Percentiles rank a stretch among this genome's conserved stretches.
These are phyloP conservation scores for Kodamaea derodonti DNA, from an alignment of 1,139 yeast genomes.

Conservation along the genomic window DNA sequence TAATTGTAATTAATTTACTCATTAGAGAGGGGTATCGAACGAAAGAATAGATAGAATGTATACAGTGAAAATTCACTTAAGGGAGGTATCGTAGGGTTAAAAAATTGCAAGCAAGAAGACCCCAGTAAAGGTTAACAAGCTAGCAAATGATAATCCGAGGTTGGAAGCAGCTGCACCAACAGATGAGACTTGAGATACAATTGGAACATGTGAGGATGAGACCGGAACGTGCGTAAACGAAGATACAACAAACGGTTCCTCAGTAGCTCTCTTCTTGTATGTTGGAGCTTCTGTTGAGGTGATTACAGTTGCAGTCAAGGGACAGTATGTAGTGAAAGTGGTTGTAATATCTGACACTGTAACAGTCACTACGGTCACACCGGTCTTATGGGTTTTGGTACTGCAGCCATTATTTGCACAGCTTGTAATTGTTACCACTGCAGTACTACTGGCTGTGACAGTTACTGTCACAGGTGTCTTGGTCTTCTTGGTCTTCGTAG, in stretches of 20 bases:
- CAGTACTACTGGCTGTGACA: background rate
- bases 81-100: background rate
- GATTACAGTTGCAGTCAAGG: background rate
- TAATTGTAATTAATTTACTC: too few species aligned
- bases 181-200: background rate
- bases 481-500: background rate
- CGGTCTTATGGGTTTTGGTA: background rate
- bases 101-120: background rate
- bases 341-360: background rate
- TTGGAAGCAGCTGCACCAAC: background rate
- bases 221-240: background rate
- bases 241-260: background rate
- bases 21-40: too few species aligned
- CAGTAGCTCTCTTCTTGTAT: background rate
- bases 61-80: too few species aligned
- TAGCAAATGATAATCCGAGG: background rate
- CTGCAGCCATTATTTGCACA: background rate
- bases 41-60: too few species aligned
- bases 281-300: background rate
- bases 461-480: background rate
- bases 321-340: background rate
- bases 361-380: background rate
- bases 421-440: background rate
- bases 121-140: slow-evolving; percentile 1
- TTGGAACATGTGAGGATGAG: background rate